phyloP scores from a whole-genome alignment of 352 stramenopile species.

The Globisporangium cylindrosporum region DNA sequence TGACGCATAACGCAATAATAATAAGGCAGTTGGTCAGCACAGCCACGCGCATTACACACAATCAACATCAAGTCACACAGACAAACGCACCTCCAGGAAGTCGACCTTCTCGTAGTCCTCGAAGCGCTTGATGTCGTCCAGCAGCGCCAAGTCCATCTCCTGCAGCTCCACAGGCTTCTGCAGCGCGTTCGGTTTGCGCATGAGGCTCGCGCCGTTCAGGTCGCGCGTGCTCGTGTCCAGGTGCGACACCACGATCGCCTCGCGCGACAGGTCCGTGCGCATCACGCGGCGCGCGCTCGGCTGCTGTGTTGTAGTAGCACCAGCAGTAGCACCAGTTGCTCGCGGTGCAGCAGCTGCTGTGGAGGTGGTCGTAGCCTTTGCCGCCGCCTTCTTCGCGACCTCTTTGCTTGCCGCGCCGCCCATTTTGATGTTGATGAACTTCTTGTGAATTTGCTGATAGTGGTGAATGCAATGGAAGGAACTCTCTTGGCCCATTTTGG shows the following conservation, averaged over 20 bases:
- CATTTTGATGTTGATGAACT: conserved; percentile 9
- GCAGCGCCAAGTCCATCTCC: conserved; percentile 55
- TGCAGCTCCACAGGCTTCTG: conserved; percentile 29
- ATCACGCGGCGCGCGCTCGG: conserved; percentile 16
- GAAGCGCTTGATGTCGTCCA: conserved; percentile 47
- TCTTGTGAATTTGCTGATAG: background rate
- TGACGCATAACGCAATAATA: background rate
- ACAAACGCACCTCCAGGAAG: conserved; percentile 27
- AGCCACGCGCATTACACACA: background rate
- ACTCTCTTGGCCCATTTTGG: conserved; percentile 6
- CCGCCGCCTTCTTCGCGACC: conserved; percentile 15
- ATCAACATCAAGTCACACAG: background rate
- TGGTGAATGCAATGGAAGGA: background rate
- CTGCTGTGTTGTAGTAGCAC: background rate
- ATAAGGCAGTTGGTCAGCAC: background rate
- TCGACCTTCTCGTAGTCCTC: conserved; percentile 59
- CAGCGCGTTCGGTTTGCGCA: conserved; percentile 19
- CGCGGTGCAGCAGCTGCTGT: background rate
- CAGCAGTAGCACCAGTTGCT: background rate
- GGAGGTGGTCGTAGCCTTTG: conserved; percentile 1
- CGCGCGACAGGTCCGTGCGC: conserved; percentile 38
- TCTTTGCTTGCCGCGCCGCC: conserved; percentile 15
- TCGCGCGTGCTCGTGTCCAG: conserved; percentile 24
- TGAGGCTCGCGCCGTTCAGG: conserved; percentile 20
- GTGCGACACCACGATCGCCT: conserved; percentile 29